Percentiles rank a stretch among this genome's conserved stretches.
Conservation (phyloP, 371 early-diverging fungal genomes). For the Apophysomyces variabilis region DNA sequence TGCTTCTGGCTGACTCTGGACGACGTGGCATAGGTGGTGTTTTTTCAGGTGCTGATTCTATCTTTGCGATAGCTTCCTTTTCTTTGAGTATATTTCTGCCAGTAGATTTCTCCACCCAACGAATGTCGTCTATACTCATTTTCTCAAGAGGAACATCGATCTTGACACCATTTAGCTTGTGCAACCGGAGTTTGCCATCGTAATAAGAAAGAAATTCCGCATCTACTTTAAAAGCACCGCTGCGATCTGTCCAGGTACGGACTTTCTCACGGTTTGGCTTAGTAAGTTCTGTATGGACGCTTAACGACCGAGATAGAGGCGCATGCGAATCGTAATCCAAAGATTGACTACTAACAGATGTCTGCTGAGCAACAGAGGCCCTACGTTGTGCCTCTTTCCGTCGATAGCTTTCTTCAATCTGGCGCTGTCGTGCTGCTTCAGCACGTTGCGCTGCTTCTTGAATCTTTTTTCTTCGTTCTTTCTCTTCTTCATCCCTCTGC, state of each 20-base stretch:
- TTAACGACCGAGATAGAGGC: background rate
- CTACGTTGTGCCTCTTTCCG: slow-evolving; percentile 9
- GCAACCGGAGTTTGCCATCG: slow-evolving; percentile 86
- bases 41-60: slow-evolving; percentile 14
- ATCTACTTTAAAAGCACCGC: slow-evolving; percentile 90
- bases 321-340: background rate
- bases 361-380: slow-evolving; percentile 4
- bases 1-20: slow-evolving; percentile 1
- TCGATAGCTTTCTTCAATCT: slow-evolving; percentile 24
- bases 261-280: slow-evolving; percentile 61
- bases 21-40: slow-evolving; percentile 29
- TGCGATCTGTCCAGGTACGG: slow-evolving; percentile 91
- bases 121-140: slow-evolving; percentile 73
- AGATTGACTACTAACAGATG: background rate
- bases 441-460: slow-evolving; percentile 33
- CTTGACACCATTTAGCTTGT: slow-evolving; percentile 92
- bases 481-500: slow-evolving; percentile 27
- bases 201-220: slow-evolving; percentile 80
- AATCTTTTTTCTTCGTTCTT: slow-evolving; percentile 19
- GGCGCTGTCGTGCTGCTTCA: slow-evolving; percentile 29
- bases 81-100: slow-evolving; percentile 57
- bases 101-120: slow-evolving; percentile 60
- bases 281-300: background rate
- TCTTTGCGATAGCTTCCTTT: slow-evolving; percentile 16
- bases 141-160: slow-evolving; percentile 93